phyloP scores from a whole-genome alignment of 1,139 yeast genomes.

The Fermentozyma sake region DNA sequence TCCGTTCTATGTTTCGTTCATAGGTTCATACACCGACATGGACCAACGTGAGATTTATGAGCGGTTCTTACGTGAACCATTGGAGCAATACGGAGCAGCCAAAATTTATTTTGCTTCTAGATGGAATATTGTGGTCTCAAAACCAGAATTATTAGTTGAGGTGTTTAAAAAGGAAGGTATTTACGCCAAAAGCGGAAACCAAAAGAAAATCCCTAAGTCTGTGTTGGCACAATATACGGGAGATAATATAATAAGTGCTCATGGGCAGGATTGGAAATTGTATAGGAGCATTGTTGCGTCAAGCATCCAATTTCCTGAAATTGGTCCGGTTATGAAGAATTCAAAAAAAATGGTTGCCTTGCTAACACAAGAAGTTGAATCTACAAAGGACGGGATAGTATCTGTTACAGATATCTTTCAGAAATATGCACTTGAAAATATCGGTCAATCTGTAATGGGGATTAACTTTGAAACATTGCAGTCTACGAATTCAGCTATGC shows the following conservation, averaged over 20 bases:
- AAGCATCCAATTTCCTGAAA: conserved; percentile 50
- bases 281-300: conserved; percentile 45
- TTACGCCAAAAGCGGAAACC: conserved; percentile 60
- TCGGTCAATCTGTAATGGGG: conserved; percentile 49
- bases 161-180: conserved; percentile 46
- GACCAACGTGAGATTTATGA: conserved; percentile 51
- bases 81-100: conserved; percentile 47
- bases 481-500: conserved; percentile 26
- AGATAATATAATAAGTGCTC: conserved; percentile 59
- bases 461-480: conserved; percentile 35
- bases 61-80: conserved; percentile 12
- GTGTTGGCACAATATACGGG: conserved; percentile 57
- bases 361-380: conserved; percentile 7
- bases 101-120: conserved; percentile 59
- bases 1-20: conserved; percentile 56
- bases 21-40: conserved; percentile 39
- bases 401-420: conserved; percentile 41
- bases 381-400: conserved; percentile 2
- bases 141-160: conserved; percentile 44
- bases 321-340: conserved; percentile 29
- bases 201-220: conserved; percentile 53
- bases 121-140: conserved; percentile 55
- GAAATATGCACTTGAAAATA: conserved; percentile 45
- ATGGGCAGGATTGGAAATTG: conserved; percentile 49
- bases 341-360: conserved; percentile 20